phyloP scores from a whole-genome alignment of 345 rosid genomes.

The Syzygium jambos region DNA sequence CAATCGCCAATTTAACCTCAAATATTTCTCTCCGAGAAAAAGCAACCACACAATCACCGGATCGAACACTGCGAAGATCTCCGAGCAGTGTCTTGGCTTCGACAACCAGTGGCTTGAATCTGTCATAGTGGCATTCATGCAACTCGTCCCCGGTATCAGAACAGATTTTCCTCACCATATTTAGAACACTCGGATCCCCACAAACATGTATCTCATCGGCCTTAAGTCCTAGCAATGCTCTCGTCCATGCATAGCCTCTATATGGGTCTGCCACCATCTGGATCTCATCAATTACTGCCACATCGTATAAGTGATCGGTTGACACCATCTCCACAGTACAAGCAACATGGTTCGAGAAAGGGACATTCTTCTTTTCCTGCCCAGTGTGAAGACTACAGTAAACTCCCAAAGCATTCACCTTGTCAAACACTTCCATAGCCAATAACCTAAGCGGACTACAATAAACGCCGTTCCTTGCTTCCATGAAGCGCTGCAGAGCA shows the following conservation, averaged over 20 bases:
- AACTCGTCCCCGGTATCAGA: constrained; percentile 86
- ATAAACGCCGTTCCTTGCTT: constrained; percentile 79
- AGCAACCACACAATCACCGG: constrained; percentile 92
- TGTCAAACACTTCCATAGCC: constrained; percentile 99
- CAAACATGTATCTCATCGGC: constrained; percentile 96
- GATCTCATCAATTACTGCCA: constrained; percentile 90
- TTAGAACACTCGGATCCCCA: constrained; percentile 90
- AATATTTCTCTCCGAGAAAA: constrained; percentile 94
- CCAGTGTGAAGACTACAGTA: constrained; percentile 93
- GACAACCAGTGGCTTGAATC: constrained; percentile 84
- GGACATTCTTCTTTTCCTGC: constrained; percentile 76
- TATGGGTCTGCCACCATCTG: constrained; percentile 75
- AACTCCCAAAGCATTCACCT: constrained; percentile 74
- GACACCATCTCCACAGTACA: constrained; percentile 96
- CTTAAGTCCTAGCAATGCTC: constrained; percentile 85
- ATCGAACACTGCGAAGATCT: constrained; percentile 58
- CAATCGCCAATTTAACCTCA: constrained; percentile 84
- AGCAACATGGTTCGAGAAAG: constrained; percentile 74
- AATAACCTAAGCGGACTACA: constrained; percentile 90
- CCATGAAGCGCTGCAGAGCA: constrained; percentile 86
- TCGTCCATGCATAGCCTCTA: constrained; percentile 91
- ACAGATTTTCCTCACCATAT: constrained; percentile 72
- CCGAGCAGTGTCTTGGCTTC: constrained; percentile 84
- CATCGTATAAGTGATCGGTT: constrained; percentile 64
- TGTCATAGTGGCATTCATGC: constrained; percentile 65